Conservation (phyloP, 2,329 filamentous ascomycete species). For the Cordyceps javanica region DNA sequence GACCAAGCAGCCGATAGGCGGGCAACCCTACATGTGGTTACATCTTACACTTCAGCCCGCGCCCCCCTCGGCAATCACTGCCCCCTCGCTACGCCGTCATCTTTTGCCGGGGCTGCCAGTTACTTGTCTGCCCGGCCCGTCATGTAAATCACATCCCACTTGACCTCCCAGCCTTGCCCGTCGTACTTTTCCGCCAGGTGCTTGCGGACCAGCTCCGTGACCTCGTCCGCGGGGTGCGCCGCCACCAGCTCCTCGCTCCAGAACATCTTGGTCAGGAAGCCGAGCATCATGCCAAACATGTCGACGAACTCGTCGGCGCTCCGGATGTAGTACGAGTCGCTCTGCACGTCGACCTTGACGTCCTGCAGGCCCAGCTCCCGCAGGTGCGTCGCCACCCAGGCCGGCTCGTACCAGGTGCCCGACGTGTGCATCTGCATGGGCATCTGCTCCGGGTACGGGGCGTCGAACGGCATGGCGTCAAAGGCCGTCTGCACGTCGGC, state of each 20-base stretch:
- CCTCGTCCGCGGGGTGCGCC: slow-evolving; percentile 34
- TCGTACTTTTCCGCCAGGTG: slow-evolving; percentile 35
- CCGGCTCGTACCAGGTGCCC: slow-evolving; percentile 33
- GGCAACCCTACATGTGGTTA: too few species aligned
- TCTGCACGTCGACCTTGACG: slow-evolving; percentile 28
- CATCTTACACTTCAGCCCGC: too few species aligned
- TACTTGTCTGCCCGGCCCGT: slow-evolving; percentile 16
- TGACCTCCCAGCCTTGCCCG: slow-evolving; percentile 28
- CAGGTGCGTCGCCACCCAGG: slow-evolving; percentile 33
- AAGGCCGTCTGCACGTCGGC: slow-evolving; percentile 34
- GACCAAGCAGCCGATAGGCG: too few species aligned
- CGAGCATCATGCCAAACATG: slow-evolving; percentile 32
- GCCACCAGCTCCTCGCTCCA: slow-evolving; percentile 35
- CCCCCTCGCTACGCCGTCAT: background rate
- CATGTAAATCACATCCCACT: slow-evolving; percentile 25
- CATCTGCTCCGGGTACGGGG: slow-evolving; percentile 28
- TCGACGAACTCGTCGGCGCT: slow-evolving; percentile 30
- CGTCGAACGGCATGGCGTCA: slow-evolving; percentile 32
- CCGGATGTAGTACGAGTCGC: slow-evolving; percentile 24
- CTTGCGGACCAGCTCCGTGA: slow-evolving; percentile 27
- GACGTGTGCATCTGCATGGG: slow-evolving; percentile 35
- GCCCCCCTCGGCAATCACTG: too few species aligned
- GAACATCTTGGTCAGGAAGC: slow-evolving; percentile 29
- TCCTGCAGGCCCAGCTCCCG: slow-evolving; percentile 30
- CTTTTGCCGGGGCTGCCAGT: background rate